Evolutionary conservation across 2,329 filamentous ascomycete genomes (phyloP), one percentile per base, ranked within the genome.

Genomic region (Neofusicoccum cordaticola): DNA sequence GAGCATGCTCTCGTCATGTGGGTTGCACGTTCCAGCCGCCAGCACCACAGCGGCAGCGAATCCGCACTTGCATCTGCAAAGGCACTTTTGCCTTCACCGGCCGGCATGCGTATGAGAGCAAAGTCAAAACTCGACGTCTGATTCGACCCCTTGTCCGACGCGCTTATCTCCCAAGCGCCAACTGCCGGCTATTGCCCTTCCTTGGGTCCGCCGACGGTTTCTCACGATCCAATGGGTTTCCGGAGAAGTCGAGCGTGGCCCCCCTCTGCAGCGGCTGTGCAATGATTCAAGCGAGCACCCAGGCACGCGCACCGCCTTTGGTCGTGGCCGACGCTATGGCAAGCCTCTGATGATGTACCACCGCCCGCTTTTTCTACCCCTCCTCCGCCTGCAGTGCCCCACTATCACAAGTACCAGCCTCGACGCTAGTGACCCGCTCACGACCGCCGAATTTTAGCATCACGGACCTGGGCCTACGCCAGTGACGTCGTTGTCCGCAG

Each of bases 341-440:
- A 39, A 37, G 31, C 56, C 44, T 60, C 41, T 34, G 56, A 47
- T 45, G 56, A 60, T 60, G 56, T 60, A 60, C 42, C 39, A 58
- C 39, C 53, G n/a, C 53, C 53, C 53, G 53, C 53, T 58, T 58
- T 56, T 57, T 58, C 53, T 60, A 60, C 56, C 56, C 56, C 56
- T 60, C 56, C 56, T 60, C 56, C 56, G 56, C 41, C 27, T 44
- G 56, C 56, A 39, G 41, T 60, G 56, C 56, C 56, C 56, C 56
- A 60, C 56, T 60, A 60, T 60, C 41, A 45, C 42, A 47, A 35
- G 42, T 60, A 13, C n/a, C n/a, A 31, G 19, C 31, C 44, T 47
- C 31, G 7, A 47, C 56, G 42, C 42, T 60, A 60, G 41, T 19
- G 41, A 44, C 42, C 53, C 53, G 9, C 56, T 27, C 37, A 39